Percentiles rank a stretch among this genome's conserved stretches.
Conservation (phyloP, 768 basidiomycete species). For the Rhodotorula graminis region DNA sequence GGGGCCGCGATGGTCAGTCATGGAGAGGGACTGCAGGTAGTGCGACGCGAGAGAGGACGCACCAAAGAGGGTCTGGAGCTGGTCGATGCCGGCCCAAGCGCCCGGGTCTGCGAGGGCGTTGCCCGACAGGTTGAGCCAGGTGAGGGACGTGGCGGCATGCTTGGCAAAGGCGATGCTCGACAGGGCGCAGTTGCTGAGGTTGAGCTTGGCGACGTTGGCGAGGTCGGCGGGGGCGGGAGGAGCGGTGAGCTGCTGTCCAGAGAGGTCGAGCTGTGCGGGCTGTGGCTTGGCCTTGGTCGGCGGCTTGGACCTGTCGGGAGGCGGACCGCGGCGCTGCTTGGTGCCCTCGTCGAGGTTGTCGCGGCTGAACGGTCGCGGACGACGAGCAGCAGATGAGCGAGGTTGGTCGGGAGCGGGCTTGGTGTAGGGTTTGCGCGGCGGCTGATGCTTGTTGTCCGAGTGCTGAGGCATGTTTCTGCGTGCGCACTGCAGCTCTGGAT, state of each 20-base stretch:
- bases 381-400: not conserved
- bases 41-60: too few species aligned
- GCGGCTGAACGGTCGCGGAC: not conserved
- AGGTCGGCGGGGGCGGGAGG: conserved; percentile 2
- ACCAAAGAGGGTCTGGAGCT: conserved; percentile 27
- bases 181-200: conserved; percentile 25
- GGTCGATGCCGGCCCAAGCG: conserved; percentile 30
- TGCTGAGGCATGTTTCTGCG: not conserved
- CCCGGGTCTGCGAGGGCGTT: conserved; percentile 17
- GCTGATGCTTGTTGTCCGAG: not conserved
- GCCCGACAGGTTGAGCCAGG: conserved; percentile 36
- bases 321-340: too few species aligned
- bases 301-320: not conserved
- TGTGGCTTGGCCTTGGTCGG: not conserved
- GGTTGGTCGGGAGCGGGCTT: not conserved
- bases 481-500: too few species aligned
- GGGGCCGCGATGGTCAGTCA: too few species aligned
- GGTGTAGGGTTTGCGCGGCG: conserved; percentile 9
- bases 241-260: not conserved
- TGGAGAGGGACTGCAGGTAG: too few species aligned
- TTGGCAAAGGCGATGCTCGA: conserved; percentile 17
- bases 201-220: conserved; percentile 16
- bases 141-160: conserved; percentile 14
- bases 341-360: not conserved
- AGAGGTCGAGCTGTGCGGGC: conserved; percentile 1